Base-by-base conservation (phyloP, 1,284 basidiomycete genomes). In the Sporisorium exsertum region DNA sequence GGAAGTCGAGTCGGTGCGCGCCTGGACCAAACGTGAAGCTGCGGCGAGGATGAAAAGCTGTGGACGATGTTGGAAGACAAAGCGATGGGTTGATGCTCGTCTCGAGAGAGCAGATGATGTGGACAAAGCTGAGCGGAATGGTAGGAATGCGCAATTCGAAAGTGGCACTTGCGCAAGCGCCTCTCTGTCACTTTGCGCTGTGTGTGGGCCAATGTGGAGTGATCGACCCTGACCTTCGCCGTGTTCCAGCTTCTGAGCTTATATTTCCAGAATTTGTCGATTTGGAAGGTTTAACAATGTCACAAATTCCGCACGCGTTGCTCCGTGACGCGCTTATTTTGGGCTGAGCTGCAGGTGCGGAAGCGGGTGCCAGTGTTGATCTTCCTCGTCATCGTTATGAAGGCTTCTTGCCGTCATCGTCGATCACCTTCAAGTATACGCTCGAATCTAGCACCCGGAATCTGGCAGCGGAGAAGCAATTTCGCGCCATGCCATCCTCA, bases 141-240 rank as follows among this genome's bases (percentile, higher is more conserved):
- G 35, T 35, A 10, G 29, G 24, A 43, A 52, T 59, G 53, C 58
- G 58, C 61, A 60, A 66, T 46, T 61, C 37, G 35, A 42, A 59
- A 46, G 61, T 70, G 67, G 67, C 64, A 67, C 70, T 72, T 72
- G 70, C 70, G 70, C 70, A 72, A 67, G 43, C 57, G 24, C 49
- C 37, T 40, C 37, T 20, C 58, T 63, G 55, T 64, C 29, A 47
- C 37, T 67, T 56, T 67, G 15, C 24, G 53, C 54, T 43, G 24
- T 37, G 18, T 7, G 29, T 32, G 29, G 29, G 29, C 10, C 29
- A 32, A 72, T 66, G 67, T 65, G 67, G 69, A 71, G 69, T 71
- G 69, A 71, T 71, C 69, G 69, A 71, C 68, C 60, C 50, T n/a
- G 47, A 9, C 16, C 24, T 52, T 18, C 22, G 26, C 47, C 51